phyloP scores from a whole-genome alignment of 2,329 filamentous ascomycete genomes.

The Fusarium ambrosium region DNA sequence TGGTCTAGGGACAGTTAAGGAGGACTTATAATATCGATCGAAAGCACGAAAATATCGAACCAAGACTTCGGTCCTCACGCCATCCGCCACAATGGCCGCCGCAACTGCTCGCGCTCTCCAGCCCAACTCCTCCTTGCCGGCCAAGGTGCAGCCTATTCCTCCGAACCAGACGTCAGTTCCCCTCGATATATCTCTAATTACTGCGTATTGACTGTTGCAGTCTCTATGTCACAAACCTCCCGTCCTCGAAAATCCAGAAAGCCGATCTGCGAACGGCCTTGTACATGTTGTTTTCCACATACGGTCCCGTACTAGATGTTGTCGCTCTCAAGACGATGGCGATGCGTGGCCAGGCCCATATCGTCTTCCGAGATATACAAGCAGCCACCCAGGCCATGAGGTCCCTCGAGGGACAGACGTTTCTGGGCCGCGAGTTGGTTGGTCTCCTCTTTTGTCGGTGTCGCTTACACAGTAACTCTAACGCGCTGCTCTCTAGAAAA shows the following conservation, averaged over 20 bases:
- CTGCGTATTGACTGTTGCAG: constrained; percentile 58
- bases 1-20: constrained; percentile 1
- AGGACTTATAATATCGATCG: constrained; percentile 3
- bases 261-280: constrained; percentile 86
- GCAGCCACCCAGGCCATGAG: constrained; percentile 96
- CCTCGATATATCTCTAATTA: constrained; percentile 6
- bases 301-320: constrained; percentile 92
- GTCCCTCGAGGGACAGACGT: constrained; percentile 85
- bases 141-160: constrained; percentile 68
- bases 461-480: constrained; percentile 4
- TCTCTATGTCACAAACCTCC: constrained; percentile 89
- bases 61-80: neutral
- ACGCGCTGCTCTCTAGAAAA: constrained; percentile 71
- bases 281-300: constrained; percentile 94
- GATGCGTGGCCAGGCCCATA: constrained; percentile 96
- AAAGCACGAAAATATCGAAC: neutral
- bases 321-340: constrained; percentile 89
- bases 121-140: constrained; percentile 59
- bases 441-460: constrained; percentile 50
- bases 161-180: constrained; percentile 81
- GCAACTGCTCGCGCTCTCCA: constrained; percentile 57
- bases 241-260: constrained; percentile 90
- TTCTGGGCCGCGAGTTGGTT: constrained; percentile 89
- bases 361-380: constrained; percentile 90
- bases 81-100: constrained; percentile 50